Evolutionary conservation across 345 rosid species (phyloP), one percentile per base, ranked within the genome.

Genomic region (Rubroshorea leprosula): DNA sequence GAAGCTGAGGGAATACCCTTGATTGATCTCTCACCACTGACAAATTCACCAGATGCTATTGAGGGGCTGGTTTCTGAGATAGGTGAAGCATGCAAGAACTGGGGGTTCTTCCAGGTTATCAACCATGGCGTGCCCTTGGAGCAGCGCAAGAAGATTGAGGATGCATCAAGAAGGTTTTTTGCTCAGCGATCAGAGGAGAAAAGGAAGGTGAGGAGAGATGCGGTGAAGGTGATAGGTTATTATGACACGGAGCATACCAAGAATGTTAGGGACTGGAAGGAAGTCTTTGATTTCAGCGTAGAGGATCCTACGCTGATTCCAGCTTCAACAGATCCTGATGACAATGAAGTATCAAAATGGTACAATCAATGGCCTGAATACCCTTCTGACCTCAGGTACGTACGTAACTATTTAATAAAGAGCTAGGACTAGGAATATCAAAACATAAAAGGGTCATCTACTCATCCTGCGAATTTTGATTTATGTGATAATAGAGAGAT

Each of bases 401-500:
- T n/a, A n/a, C n/a, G n/a, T n/a, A n/a, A n/a, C n/a, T n/a, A n/a
- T n/a, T n/a, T n/a, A n/a, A n/a, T n/a, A n/a, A n/a, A n/a, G n/a
- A n/a, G n/a, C n/a, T n/a, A n/a, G n/a, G n/a, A 35, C 1, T 13
- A 35, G 9, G 12, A 35, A 6, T 35, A 35, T 35, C 41, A 8
- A 35, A 35, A 35, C 9, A n/a, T n/a, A n/a, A n/a, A n/a, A n/a
- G n/a, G n/a, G n/a, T n/a, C n/a, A n/a, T n/a, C n/a, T n/a, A n/a
- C n/a, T n/a, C n/a, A n/a, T n/a, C n/a, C n/a, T n/a, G n/a, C n/a
- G n/a, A n/a, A n/a, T 6, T 9, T 22, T 38, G 43, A 47, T 49
- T 54, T 8, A 10, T 45, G 16, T 23, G 16, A 16, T 49, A 87
- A 23, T 51, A 90, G 97, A 69, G 86, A 76, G 54, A 25, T 67